Evolutionary conservation across 2,329 filamentous ascomycete species (phyloP).

Genomic region (Calonectria pteridis): DNA sequence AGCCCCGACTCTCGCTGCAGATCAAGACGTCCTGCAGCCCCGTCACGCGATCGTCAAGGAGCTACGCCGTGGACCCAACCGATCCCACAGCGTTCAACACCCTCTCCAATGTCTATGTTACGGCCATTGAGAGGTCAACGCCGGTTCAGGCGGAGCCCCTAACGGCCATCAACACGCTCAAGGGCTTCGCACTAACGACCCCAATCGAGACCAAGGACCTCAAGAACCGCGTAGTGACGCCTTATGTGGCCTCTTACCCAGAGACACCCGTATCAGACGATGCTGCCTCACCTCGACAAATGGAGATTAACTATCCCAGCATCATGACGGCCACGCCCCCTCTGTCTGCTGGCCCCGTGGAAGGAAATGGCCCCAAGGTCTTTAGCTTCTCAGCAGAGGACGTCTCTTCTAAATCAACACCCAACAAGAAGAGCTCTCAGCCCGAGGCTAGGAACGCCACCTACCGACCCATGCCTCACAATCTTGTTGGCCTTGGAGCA

Average conservation of each 20-base stretch:
- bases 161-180: slow-evolving; percentile 61
- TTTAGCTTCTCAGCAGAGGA: slow-evolving; percentile 61
- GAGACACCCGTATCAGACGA: slow-evolving; percentile 67
- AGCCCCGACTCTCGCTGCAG: slow-evolving; percentile 69
- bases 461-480: slow-evolving; percentile 24
- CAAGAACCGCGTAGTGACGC: slow-evolving; percentile 55
- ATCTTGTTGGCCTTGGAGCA: slow-evolving; percentile 35
- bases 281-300: slow-evolving; percentile 60
- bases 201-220: slow-evolving; percentile 46
- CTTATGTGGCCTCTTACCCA: slow-evolving; percentile 61
- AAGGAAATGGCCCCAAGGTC: slow-evolving; percentile 54
- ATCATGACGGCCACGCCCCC: slow-evolving; percentile 72
- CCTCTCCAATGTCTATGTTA: slow-evolving; percentile 74
- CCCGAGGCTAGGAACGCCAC: slow-evolving; percentile 31
- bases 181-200: slow-evolving; percentile 47
- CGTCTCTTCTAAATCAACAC: slow-evolving; percentile 33
- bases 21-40: slow-evolving; percentile 60
- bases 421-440: slow-evolving; percentile 18
- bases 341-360: slow-evolving; percentile 65
- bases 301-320: slow-evolving; percentile 64
- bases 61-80: slow-evolving; percentile 61
- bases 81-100: slow-evolving; percentile 76
- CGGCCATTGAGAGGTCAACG: slow-evolving; percentile 70
- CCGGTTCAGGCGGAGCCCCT: slow-evolving; percentile 61
- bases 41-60: slow-evolving; percentile 50